Conservation (phyloP, 331 rosid genomes). For the Malus hybrid region DNA sequence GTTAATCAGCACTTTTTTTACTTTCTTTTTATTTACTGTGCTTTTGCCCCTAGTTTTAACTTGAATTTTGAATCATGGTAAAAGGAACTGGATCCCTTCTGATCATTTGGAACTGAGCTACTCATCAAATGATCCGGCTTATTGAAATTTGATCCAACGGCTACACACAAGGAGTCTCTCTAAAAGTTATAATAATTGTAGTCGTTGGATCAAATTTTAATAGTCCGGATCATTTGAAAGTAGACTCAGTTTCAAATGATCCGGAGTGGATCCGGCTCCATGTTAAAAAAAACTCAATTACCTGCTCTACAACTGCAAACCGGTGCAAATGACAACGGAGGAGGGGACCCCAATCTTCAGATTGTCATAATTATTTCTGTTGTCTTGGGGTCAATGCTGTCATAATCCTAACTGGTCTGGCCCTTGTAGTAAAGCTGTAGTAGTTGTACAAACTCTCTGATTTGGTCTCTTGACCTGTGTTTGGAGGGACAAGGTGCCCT, state of each 20-base stretch:
- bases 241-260: too few relatives aligned
- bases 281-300: not conserved
- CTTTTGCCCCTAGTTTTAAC: not conserved
- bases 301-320: not conserved
- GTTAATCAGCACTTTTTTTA: not conserved
- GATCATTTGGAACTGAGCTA: too few relatives aligned
- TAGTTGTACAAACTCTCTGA: not conserved
- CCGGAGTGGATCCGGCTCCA: too few relatives aligned
- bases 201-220: too few relatives aligned
- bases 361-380: not conserved
- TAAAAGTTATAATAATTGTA: too few relatives aligned
- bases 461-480: not conserved
- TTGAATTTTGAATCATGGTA: not conserved
- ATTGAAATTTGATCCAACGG: too few relatives aligned
- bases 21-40: not conserved
- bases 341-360: slow-evolving; percentile 7
- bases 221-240: too few relatives aligned
- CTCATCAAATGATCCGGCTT: too few relatives aligned
- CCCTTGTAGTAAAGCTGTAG: not conserved
- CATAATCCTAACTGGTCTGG: not conserved
- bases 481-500: not conserved
- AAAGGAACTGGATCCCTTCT: too few relatives aligned
- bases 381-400: not conserved
- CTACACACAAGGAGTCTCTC: too few relatives aligned
- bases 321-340: not conserved